Conservation (phyloP, 176 grass and related monocot genomes). For the Phoenix roebelenii region DNA sequence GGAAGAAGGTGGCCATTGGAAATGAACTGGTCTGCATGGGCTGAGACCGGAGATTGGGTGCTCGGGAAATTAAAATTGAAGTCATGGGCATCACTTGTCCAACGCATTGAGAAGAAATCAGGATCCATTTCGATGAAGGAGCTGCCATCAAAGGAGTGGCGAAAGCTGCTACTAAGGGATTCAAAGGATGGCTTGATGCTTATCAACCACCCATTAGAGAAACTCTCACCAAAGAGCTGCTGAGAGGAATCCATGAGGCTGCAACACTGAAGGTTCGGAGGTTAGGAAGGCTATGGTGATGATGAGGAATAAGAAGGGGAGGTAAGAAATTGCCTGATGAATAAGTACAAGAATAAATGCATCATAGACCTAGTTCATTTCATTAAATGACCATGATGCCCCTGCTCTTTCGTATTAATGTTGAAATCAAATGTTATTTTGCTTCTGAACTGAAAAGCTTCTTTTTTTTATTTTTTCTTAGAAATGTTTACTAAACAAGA, state of each 20-base stretch:
- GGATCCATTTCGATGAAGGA: constrained; percentile 90
- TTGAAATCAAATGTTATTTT: neutral
- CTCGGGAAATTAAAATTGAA: constrained; percentile 22
- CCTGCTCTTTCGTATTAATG: neutral
- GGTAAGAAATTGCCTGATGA: constrained; percentile 24
- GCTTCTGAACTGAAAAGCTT: neutral
- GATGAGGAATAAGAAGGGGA: constrained; percentile 32
- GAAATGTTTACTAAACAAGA: too few relatives aligned
- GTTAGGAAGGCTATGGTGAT: constrained; percentile 10
- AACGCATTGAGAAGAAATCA: constrained; percentile 73
- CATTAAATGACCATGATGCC: constrained; percentile 23
- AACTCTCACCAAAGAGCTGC: constrained; percentile 38
- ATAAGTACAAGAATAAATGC: neutral
- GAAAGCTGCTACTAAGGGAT: constrained; percentile 27
- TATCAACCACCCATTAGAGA: constrained; percentile 34
- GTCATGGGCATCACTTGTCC: constrained; percentile 31
- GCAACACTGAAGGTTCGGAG: constrained; percentile 3
- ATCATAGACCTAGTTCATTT: neutral
- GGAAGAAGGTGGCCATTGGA: constrained; percentile 26
- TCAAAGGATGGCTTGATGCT: constrained; percentile 18
- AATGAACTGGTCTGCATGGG: constrained; percentile 36
- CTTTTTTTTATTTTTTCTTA: too few relatives aligned
- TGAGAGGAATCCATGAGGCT: constrained; percentile 41
- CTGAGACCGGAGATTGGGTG: constrained; percentile 15
- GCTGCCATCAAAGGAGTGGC: constrained; percentile 22